Conservation (phyloP, 345 rosid species). For the Odontarrhena argentea region DNA sequence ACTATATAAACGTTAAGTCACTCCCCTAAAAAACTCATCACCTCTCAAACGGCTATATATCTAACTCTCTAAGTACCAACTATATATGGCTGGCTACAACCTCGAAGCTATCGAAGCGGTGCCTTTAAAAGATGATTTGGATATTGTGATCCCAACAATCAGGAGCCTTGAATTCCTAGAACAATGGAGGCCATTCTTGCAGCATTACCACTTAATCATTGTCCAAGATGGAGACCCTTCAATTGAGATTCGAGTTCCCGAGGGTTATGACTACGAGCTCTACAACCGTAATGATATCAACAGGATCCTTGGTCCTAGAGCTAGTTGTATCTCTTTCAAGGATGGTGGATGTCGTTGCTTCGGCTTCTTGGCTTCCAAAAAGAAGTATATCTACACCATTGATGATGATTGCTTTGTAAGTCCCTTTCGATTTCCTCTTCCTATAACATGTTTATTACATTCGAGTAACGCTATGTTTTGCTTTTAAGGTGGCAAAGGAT, state of each 20-base stretch:
- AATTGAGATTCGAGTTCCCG: conserved; percentile 65
- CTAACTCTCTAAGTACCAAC: conserved; percentile 5
- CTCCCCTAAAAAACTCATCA: neutral
- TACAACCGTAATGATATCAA: conserved; percentile 82
- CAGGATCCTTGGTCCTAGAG: conserved; percentile 76
- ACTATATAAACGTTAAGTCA: conserved; percentile 25
- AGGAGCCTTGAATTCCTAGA: conserved; percentile 78
- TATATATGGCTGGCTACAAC: conserved; percentile 42
- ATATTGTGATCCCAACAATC: conserved; percentile 84
- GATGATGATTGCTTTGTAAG: conserved; percentile 95
- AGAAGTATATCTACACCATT: conserved; percentile 84
- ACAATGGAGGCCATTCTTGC: conserved; percentile 81
- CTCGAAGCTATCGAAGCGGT: conserved; percentile 46
- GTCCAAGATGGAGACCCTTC: conserved; percentile 88
- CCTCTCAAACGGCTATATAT: neutral
- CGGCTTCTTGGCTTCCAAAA: conserved; percentile 81
- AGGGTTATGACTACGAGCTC: conserved; percentile 80
- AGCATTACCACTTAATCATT: conserved; percentile 77
- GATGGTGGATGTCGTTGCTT: conserved; percentile 80
- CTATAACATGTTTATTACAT: neutral
- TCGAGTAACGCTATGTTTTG: neutral
- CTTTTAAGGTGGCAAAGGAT: conserved; percentile 69
- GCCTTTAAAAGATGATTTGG: conserved; percentile 69
- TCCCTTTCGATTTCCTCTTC: neutral
- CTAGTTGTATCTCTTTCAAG: conserved; percentile 73